Base-by-base conservation (phyloP, 441 rosid genomes). In the Kokia cookei region DNA sequence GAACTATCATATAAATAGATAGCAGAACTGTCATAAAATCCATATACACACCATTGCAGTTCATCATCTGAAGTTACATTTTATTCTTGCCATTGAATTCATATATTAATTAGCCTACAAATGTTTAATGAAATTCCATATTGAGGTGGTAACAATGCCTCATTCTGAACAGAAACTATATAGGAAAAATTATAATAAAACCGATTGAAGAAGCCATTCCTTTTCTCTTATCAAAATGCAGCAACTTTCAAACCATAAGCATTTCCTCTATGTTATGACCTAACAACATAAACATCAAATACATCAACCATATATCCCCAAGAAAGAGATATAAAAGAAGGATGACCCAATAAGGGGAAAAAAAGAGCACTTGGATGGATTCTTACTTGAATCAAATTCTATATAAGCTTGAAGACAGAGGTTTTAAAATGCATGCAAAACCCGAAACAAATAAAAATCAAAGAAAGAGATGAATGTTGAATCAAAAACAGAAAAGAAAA, bases 341-440 rank as follows among this genome's bases (percentile, higher is more conserved):
- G 50, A 62, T 43, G 71, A n/a, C 10, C 4, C 14, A 45, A 47
- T 3, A 1, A 0, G 24, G 43, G 43, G 11, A 0, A 10, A 5
- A 9, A 2, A 9, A 14, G 26, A 29, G 51, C 14, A 27, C 59
- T 11, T 67, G 14, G 50, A 68, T 50, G 24, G 43, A 50, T 50
- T 50, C 14, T 48, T 29, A 43, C 26, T 68, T 43, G 50, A 24
- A 45, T 24, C 12, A 65, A 45, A 22, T 45, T 45, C 37, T 7
- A 27, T n/a, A 13, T 47, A 66, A 66, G 19, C 58, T 27, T 15
- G 4, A 67, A 48, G 3, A 15, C 11, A 43, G 7, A 4, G 51
- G 59, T 50, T 43, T 68, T 27, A 15, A 14, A 35, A 68, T 68
- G 72, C 72, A 68, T 68, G 82, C 85, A 82, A 80, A 59, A 17